Conservation (phyloP, 768 basidiomycete species). For the Suillus cothurnatus region DNA sequence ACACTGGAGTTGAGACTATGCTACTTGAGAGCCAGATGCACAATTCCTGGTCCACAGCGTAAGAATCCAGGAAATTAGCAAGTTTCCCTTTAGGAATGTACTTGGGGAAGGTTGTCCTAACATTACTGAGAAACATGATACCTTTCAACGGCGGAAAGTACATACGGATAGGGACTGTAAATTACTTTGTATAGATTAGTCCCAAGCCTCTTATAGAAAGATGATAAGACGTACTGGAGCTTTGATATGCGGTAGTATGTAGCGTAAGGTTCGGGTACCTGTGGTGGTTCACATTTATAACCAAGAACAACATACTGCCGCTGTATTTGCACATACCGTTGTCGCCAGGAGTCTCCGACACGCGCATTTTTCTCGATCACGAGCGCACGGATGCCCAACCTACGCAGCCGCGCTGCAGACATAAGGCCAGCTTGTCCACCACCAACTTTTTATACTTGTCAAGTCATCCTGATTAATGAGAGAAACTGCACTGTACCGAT, state of each 20-base stretch:
- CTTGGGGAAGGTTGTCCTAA: neutral
- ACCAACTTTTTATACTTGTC: neutral
- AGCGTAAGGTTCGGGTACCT: neutral
- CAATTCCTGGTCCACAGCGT: neutral
- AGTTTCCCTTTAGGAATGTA: neutral
- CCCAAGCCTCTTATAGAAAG: neutral
- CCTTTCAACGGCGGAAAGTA: neutral
- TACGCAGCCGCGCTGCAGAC: neutral
- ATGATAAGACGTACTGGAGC: neutral
- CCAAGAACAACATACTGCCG: neutral
- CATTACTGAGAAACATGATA: neutral
- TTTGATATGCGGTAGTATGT: neutral
- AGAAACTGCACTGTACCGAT: neutral
- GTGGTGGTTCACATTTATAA: neutral
- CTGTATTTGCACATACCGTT: neutral
- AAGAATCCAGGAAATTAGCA: neutral
- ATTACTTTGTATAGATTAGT: neutral
- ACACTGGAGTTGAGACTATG: neutral
- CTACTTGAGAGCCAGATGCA: neutral
- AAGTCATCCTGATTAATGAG: neutral
- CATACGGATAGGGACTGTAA: neutral
- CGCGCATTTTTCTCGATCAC: neutral
- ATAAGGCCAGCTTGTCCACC: neutral
- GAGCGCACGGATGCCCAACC: neutral
- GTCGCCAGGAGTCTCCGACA: neutral